Percentiles rank a stretch among this genome's conserved stretches.
phyloP scores from a whole-genome alignment of 208 protist species.

The Acanthamoeba sp. region DNA sequence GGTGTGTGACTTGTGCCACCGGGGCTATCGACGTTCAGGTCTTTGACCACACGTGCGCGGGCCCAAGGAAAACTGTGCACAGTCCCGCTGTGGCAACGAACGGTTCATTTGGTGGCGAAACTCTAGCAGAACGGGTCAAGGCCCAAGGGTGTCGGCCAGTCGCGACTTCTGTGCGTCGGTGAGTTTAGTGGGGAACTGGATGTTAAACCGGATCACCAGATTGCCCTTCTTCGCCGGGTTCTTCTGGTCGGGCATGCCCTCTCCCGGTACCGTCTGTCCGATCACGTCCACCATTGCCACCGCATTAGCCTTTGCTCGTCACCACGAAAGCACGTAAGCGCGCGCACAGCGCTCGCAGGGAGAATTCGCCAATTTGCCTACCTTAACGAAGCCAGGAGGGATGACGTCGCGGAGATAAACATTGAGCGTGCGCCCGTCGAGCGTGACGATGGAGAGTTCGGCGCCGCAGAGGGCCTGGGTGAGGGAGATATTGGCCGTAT shows the following conservation, averaged over 20 bases:
- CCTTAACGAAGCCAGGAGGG: slow-evolving; percentile 25
- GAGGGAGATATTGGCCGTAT: slow-evolving; percentile 77
- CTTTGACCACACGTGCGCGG: too few species aligned
- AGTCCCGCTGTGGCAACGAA: too few species aligned
- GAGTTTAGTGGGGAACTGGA: slow-evolving; percentile 38
- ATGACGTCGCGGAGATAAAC: slow-evolving; percentile 78
- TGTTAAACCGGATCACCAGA: slow-evolving; percentile 9
- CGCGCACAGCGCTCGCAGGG: too few species aligned
- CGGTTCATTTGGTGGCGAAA: too few species aligned
- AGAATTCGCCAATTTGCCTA: neutral
- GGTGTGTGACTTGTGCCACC: too few species aligned
- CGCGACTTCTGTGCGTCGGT: neutral
- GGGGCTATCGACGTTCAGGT: too few species aligned
- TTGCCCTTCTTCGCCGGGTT: slow-evolving; percentile 16
- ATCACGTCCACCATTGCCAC: too few species aligned
- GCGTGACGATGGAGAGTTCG: slow-evolving; percentile 45
- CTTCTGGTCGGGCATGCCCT: slow-evolving; percentile 53
- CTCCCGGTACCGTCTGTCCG: neutral
- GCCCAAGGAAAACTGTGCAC: too few species aligned
- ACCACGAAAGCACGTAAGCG: too few species aligned
- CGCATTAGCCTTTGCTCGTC: too few species aligned
- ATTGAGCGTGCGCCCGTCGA: slow-evolving; percentile 77
- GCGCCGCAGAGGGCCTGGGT: slow-evolving; percentile 72
- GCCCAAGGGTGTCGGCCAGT: neutral
- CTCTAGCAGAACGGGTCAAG: too few species aligned